These are phyloP conservation scores for Phenoliferia sp. DNA, from an alignment of 1,284 basidiomycete species.

Conservation along the genomic window DNA sequence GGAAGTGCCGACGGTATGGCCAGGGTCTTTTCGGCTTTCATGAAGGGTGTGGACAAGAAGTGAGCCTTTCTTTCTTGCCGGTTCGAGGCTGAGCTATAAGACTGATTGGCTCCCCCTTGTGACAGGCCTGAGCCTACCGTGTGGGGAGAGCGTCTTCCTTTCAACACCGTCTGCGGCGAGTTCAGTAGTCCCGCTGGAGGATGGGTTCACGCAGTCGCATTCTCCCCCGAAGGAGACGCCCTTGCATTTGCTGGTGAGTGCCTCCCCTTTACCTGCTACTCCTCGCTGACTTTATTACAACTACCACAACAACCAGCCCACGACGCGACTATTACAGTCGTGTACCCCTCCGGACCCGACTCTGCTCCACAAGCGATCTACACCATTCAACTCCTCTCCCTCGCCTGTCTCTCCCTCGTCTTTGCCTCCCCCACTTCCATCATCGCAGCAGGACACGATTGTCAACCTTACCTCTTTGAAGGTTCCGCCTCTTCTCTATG, in stretches of 20 bases:
- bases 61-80: conserved; percentile 41
- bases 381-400: conserved; percentile 65
- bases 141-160: conserved; percentile 96
- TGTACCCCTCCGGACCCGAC: conserved; percentile 69
- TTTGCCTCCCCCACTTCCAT: conserved; percentile 78
- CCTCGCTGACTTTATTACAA: background rate
- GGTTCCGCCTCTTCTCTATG: conserved; percentile 64
- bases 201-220: conserved; percentile 94
- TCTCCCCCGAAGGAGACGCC: conserved; percentile 88
- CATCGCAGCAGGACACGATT: conserved; percentile 94
- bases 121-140: conserved; percentile 81
- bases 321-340: conserved; percentile 82
- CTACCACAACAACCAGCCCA: conserved; percentile 55
- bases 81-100: background rate
- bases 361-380: conserved; percentile 52
- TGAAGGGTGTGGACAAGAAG: conserved; percentile 97
- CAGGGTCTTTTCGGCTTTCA: conserved; percentile 96
- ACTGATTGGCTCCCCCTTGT: background rate
- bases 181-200: conserved; percentile 82
- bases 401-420: conserved; percentile 75
- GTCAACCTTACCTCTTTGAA: conserved; percentile 83
- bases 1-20: conserved; percentile 94
- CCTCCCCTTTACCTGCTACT: background rate
- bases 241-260: conserved; percentile 84
- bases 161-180: conserved; percentile 96